Evolutionary conservation across 352 stramenopile species (phyloP).

Genomic region (Phytophthora niederhauseri): DNA sequence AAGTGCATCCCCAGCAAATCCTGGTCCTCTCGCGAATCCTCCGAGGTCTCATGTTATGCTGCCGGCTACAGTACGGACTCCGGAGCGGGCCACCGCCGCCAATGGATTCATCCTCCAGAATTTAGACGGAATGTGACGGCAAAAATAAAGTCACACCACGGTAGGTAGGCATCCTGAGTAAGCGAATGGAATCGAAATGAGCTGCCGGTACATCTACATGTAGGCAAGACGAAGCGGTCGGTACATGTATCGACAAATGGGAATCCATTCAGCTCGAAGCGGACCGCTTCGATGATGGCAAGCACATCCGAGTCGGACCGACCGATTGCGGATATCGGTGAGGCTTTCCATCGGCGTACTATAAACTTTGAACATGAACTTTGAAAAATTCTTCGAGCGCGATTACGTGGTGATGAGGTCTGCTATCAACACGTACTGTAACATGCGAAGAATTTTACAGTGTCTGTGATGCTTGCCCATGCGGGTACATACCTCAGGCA

Average conservation of each 20-base stretch:
- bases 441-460: too few species aligned
- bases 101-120: slow-evolving; percentile 9
- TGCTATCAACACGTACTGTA: background rate
- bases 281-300: background rate
- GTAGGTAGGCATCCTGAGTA: too few species aligned
- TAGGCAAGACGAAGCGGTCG: background rate
- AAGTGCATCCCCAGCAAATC: background rate
- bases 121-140: background rate
- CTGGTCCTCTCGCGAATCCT: background rate
- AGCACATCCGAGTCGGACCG: background rate
- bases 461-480: too few species aligned
- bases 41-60: background rate
- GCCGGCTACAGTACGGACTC: slow-evolving; percentile 9
- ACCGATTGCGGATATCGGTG: background rate
- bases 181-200: background rate
- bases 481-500: too few species aligned
- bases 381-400: background rate
- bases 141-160: background rate
- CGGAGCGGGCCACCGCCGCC: background rate
- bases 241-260: background rate
- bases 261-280: background rate
- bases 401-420: slow-evolving; percentile 4
- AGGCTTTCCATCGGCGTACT: slow-evolving; percentile 2
- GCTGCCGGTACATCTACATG: background rate
- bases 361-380: too few species aligned